Conservation (phyloP, 805 yeast species). For the Candida dajiaensis region DNA sequence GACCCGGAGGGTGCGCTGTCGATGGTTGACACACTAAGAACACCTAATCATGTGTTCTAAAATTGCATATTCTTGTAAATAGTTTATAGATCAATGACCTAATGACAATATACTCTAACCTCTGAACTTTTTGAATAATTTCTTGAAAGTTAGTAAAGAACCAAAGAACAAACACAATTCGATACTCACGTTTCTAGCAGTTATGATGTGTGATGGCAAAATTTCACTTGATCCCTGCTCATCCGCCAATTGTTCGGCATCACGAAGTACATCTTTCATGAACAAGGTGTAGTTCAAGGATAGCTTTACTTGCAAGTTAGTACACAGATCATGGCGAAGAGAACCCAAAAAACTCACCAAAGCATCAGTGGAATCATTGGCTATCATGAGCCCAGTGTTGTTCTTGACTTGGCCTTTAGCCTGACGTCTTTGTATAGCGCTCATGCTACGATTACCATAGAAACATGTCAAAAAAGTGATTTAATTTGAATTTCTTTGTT, state of each 20-base stretch:
- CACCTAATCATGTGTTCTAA: constrained; percentile 30
- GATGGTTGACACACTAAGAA: constrained; percentile 41
- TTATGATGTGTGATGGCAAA: constrained; percentile 35
- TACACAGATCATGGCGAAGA: neutral
- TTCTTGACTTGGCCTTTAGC: constrained; percentile 21
- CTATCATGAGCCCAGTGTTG: constrained; percentile 20
- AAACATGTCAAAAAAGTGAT: neutral
- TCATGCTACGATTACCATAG: neutral
- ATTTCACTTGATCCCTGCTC: constrained; percentile 38
- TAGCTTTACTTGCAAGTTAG: constrained; percentile 18
- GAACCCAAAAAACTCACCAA: constrained; percentile 19
- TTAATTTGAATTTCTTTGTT: neutral
- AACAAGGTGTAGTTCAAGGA: constrained; percentile 44
- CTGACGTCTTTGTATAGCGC: neutral
- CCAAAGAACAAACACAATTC: too few relatives aligned
- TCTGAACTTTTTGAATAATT: constrained; percentile 29
- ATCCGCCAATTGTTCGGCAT: constrained; percentile 34
- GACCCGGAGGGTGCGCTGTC: constrained; percentile 70
- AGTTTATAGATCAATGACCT: neutral
- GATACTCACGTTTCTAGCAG: constrained; percentile 25
- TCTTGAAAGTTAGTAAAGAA: neutral
- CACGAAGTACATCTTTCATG: constrained; percentile 29
- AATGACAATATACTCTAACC: constrained; percentile 21
- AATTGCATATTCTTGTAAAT: neutral
- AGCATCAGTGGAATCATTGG: constrained; percentile 36